phyloP scores from a whole-genome alignment of 768 basidiomycete genomes.

The Agrocybe chaxingu region DNA sequence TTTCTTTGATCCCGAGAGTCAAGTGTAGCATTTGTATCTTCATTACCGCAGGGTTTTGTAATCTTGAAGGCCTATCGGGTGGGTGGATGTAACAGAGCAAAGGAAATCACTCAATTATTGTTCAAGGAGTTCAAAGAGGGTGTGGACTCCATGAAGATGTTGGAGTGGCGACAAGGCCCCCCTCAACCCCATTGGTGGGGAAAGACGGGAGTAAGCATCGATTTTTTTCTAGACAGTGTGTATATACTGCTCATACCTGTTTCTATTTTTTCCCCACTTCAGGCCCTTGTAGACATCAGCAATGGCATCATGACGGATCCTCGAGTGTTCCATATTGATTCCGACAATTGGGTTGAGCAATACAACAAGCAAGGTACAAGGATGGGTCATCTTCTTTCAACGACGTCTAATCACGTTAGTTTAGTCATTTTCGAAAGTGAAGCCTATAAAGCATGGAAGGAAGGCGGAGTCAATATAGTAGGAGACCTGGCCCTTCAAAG shows the following conservation, averaged over 20 bases:
- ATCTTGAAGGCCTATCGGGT: conserved; percentile 30
- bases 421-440: conserved; percentile 30
- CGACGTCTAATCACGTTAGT: neutral
- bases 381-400: neutral
- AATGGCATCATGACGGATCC: conserved; percentile 36
- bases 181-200: conserved; percentile 9
- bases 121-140: conserved; percentile 28
- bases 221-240: neutral
- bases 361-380: conserved; percentile 34
- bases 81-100: neutral
- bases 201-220: conserved; percentile 11
- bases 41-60: conserved; percentile 24
- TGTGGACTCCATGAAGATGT: conserved; percentile 21
- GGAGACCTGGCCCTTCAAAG: conserved; percentile 28
- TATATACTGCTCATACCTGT: neutral
- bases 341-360: conserved; percentile 28
- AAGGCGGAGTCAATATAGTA: conserved; percentile 28
- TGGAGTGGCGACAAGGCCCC: conserved; percentile 6
- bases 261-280: neutral
- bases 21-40: neutral
- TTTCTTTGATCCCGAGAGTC: neutral
- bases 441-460: conserved; percentile 26
- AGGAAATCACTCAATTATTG: neutral
- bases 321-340: conserved; percentile 34
- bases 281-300: conserved; percentile 29